A percentile compares a stretch with the other conserved stretches of the same genome.
Evolutionary conservation across 345 rosid genomes (phyloP).

Genomic region (Populus pruinosa): DNA sequence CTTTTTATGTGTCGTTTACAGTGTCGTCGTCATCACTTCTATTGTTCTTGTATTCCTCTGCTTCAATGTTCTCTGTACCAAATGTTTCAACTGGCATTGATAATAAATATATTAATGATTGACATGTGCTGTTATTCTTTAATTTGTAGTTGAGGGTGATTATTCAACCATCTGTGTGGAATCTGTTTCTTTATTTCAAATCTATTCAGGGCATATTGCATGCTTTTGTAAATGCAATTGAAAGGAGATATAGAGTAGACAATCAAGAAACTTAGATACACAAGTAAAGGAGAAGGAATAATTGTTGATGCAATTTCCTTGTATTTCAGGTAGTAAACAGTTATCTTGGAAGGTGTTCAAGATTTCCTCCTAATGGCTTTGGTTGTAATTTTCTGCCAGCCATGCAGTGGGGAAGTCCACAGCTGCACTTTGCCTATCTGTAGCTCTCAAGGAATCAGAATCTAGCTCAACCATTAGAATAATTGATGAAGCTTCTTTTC

Average conservation of each 20-base stretch:
- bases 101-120: neutral
- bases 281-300: neutral
- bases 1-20: neutral
- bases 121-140: neutral
- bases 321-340: neutral
- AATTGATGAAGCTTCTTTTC: slow-evolving; percentile 72
- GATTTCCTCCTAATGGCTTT: slow-evolving; percentile 54
- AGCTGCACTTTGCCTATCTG: slow-evolving; percentile 59
- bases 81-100: neutral
- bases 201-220: neutral
- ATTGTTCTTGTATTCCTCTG: neutral
- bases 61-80: neutral
- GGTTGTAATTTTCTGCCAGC: slow-evolving; percentile 93
- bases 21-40: neutral
- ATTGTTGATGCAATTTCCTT: slow-evolving; percentile 5
- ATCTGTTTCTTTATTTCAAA: neutral
- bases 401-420: slow-evolving; percentile 90
- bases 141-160: neutral
- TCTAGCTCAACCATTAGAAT: slow-evolving; percentile 55
- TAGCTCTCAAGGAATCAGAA: slow-evolving; percentile 65
- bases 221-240: neutral
- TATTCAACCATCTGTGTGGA: neutral
- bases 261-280: too few relatives aligned
- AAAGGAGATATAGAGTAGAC: slow-evolving; percentile 9
- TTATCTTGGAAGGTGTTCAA: neutral